Evolutionary conservation across 345 rosid genomes (phyloP).

Genomic region (Ricinus communis): DNA sequence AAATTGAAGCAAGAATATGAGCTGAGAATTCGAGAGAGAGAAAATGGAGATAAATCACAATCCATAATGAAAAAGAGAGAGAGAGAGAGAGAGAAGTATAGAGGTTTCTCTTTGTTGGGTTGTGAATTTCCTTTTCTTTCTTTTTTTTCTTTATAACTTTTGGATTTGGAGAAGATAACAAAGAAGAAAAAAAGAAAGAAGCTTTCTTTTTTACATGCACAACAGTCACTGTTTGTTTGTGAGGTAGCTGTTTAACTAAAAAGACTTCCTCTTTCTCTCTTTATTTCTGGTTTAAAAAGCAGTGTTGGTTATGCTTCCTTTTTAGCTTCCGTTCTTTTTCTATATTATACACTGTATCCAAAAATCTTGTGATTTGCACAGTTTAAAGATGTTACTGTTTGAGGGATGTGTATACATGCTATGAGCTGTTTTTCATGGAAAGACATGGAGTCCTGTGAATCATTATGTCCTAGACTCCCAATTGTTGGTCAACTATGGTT

Average conservation of each 20-base stretch:
- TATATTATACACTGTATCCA: too few relatives aligned
- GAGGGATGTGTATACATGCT: too few relatives aligned
- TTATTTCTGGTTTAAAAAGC: background rate
- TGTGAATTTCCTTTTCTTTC: background rate
- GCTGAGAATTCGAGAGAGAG: slow-evolving; percentile 31
- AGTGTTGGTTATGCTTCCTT: background rate
- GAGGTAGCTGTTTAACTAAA: background rate
- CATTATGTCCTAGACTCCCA: too few relatives aligned
- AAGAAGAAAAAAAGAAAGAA: background rate
- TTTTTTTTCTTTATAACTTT: slow-evolving; percentile 15
- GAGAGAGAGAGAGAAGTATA: background rate
- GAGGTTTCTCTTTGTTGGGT: slow-evolving; percentile 13
- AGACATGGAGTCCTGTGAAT: too few relatives aligned
- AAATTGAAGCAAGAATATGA: slow-evolving; percentile 29
- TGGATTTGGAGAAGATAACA: slow-evolving; percentile 37
- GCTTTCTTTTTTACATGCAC: background rate
- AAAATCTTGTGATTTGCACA: too few relatives aligned
- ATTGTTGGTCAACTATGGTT: too few relatives aligned
- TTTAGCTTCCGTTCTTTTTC: background rate
- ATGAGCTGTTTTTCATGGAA: too few relatives aligned
- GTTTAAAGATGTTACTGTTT: too few relatives aligned
- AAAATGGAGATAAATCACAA: slow-evolving; percentile 20
- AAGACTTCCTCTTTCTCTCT: background rate
- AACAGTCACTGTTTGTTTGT: background rate
- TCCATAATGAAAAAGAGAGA: slow-evolving; percentile 39